A percentile compares a stretch with the other conserved stretches of the same genome.
These are phyloP conservation scores for Myriangium duriaei DNA, from an alignment of 2,329 filamentous ascomycete species.

Conservation along the genomic window DNA sequence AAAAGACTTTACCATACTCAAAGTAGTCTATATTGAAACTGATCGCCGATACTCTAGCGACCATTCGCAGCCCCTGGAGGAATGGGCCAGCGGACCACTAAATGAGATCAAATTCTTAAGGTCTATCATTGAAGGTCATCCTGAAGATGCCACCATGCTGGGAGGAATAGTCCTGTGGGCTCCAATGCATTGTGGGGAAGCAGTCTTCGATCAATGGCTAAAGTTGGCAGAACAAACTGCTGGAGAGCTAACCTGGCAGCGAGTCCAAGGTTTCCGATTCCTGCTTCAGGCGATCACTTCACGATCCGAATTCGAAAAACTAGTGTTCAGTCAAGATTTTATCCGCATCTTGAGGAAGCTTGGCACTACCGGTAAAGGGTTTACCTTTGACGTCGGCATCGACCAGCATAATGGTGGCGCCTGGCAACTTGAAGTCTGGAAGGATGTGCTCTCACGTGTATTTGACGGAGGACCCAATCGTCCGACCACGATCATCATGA, in stretches of 20 bases:
- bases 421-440: constrained; percentile 37
- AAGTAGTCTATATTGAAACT: constrained; percentile 74
- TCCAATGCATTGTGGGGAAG: constrained; percentile 56
- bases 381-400: constrained; percentile 72
- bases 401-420: constrained; percentile 67
- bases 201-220: constrained; percentile 53
- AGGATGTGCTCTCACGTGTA: constrained; percentile 31
- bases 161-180: constrained; percentile 73
- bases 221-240: constrained; percentile 46
- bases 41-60: constrained; percentile 43
- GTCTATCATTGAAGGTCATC: constrained; percentile 50
- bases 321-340: constrained; percentile 26
- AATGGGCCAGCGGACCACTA: constrained; percentile 56
- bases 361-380: constrained; percentile 42
- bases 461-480: constrained; percentile 43
- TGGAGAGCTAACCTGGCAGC: constrained; percentile 48
- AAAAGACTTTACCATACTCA: constrained; percentile 28
- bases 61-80: constrained; percentile 18
- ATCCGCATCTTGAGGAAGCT: constrained; percentile 45
- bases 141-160: constrained; percentile 39
- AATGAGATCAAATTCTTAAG: constrained; percentile 59
- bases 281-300: constrained; percentile 50
- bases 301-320: constrained; percentile 21
- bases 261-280: constrained; percentile 70
- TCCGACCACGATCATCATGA: constrained; percentile 55